Evolutionary conservation across 2,329 filamentous ascomycete genomes (phyloP), one percentile per base, ranked within the genome.

Genomic region (Westerdykella aurantiaca): DNA sequence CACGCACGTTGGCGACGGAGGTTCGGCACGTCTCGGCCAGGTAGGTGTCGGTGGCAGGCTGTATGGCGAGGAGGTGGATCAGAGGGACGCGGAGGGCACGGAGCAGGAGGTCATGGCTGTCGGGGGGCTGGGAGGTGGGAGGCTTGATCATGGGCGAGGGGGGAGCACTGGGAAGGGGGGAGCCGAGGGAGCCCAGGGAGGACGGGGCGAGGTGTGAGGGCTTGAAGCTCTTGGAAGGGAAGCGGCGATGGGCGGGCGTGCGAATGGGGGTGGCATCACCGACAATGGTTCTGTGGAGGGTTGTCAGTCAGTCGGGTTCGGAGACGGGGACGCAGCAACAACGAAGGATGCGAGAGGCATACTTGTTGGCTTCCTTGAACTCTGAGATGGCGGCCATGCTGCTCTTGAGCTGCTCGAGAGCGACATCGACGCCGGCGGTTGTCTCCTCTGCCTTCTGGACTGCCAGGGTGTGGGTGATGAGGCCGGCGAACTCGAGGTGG

Each of bases 311-410:
- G 33, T 12, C 44, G 38, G 38, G 47, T 39, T 52, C 46, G 6
- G n/a, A 18, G 33, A 7, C 46, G 6, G n/a, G 10, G 33, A 7
- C 7, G 13, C 42, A 37, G 16, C 39, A 22, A 41, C 51, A 55
- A 50, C 52, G 52, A 29, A 29, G 25, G 25, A 55, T 43, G 47
- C 55, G 47, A 59, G 55, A 61, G 52, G 62, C 68, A 59, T 65
- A 72, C 69, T 76, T 77, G 60, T 78, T 80, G 31, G 78, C 78
- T 62, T 81, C 74, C 64, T 81, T 81, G 51, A 79, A 73, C 56
- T 80, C 72, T 56, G 80, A 72, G 41, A 79, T 73, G 17, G 77
- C 75, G 47, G 74, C 80, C 60, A 83, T 70, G 55, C 72, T 81
- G 59, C 72, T 78, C 62, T 81, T 75, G 42, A 83, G 69, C 33